phyloP scores from a whole-genome alignment of 148 eudicot species.

The Talinum fruticosum region DNA sequence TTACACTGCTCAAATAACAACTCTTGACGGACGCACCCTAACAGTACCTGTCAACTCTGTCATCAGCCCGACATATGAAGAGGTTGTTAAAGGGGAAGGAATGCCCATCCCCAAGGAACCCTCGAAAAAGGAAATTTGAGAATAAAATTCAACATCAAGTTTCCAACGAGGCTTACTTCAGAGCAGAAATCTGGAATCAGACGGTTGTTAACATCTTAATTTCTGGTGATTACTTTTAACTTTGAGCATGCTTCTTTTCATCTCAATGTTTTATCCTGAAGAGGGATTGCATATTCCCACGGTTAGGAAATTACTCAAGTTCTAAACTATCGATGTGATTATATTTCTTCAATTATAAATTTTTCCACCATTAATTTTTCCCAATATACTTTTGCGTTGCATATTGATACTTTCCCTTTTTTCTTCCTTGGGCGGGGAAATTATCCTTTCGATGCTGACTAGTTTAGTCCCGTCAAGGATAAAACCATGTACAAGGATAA shows the following conservation, averaged over 20 bases:
- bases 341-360: neutral
- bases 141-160: constrained; percentile 68
- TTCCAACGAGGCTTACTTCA: constrained; percentile 59
- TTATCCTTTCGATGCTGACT: neutral
- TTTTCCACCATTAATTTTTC: constrained; percentile 2
- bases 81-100: constrained; percentile 71
- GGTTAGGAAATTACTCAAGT: constrained; percentile 17
- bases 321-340: constrained; percentile 12
- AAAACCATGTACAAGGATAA: too few species aligned
- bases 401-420: neutral
- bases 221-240: constrained; percentile 16
- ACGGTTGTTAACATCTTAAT: constrained; percentile 47
- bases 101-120: constrained; percentile 80
- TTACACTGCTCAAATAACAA: constrained; percentile 56
- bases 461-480: neutral
- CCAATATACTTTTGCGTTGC: neutral
- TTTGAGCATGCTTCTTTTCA: constrained; percentile 28
- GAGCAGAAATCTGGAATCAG: constrained; percentile 73
- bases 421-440: neutral
- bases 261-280: constrained; percentile 27
- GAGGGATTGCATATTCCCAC: constrained; percentile 25
- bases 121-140: constrained; percentile 56
- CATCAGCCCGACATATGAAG: constrained; percentile 60
- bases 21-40: constrained; percentile 61
- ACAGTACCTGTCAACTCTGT: constrained; percentile 51